phyloP scores from a whole-genome alignment of 176 grass and related monocot species.

The Saccharum spontaneum region DNA sequence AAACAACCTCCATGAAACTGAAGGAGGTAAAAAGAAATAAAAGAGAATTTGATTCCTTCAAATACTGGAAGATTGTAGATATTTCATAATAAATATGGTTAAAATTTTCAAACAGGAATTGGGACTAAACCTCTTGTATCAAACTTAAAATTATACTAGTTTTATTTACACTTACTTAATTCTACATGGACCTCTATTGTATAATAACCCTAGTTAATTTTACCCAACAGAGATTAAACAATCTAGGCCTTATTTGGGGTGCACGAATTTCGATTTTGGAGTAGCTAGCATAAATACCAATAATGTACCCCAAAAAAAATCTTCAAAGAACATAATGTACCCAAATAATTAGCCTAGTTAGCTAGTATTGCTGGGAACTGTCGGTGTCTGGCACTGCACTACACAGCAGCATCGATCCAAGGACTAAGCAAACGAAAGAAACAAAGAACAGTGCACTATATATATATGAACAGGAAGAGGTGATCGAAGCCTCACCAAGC shows the following conservation, averaged over 20 bases:
- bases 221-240: not conserved
- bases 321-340: too few species aligned
- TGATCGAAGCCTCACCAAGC: conserved; percentile 15
- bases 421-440: not conserved
- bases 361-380: too few species aligned
- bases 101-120: too few species aligned
- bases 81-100: not conserved
- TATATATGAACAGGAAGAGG: conserved; percentile 6
- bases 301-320: too few species aligned
- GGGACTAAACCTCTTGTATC: too few species aligned
- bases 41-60: too few species aligned
- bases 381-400: not conserved
- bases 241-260: not conserved
- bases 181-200: not conserved
- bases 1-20: not conserved
- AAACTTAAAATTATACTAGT: not conserved
- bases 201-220: not conserved
- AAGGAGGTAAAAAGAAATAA: not conserved
- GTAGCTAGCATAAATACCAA: too few species aligned
- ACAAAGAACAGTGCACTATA: not conserved
- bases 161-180: not conserved
- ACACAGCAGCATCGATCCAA: not conserved
- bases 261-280: not conserved
- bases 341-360: too few species aligned
- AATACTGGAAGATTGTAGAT: not conserved